phyloP scores from a whole-genome alignment of 2,329 filamentous ascomycete species.

The Akanthomyces uredinophilus region DNA sequence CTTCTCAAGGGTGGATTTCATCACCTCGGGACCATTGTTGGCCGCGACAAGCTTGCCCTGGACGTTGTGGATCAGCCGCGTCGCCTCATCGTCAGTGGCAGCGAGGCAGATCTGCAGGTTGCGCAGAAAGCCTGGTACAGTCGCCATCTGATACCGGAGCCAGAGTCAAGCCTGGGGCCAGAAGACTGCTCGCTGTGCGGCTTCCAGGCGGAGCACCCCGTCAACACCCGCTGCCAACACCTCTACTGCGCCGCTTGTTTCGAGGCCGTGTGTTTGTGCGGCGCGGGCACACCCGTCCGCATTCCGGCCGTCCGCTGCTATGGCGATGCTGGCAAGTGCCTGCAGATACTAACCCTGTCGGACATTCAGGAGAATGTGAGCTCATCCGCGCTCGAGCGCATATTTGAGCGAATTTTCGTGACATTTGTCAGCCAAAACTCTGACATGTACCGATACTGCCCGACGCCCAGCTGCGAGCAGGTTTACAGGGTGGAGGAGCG shows the following conservation, averaged over 20 bases:
- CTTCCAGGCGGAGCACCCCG: background rate
- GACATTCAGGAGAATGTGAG: constrained; percentile 1
- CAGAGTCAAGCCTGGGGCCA: background rate
- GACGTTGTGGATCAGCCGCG: constrained; percentile 5
- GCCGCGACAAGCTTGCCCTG: constrained; percentile 11
- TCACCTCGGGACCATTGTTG: background rate
- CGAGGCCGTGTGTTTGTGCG: constrained; percentile 13
- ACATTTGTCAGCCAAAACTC: constrained; percentile 7
- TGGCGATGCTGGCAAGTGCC: constrained; percentile 7
- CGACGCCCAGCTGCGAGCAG: constrained; percentile 7
- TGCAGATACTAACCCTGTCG: background rate
- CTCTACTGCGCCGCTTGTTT: constrained; percentile 8
- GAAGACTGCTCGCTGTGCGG: background rate
- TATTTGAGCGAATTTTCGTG: constrained; percentile 7
- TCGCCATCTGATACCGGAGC: background rate
- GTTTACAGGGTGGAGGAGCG: constrained; percentile 3
- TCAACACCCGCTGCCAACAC: constrained; percentile 6
- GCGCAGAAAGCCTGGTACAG: constrained; percentile 1
- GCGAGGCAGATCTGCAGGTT: background rate
- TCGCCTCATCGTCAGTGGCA: constrained; percentile 5
- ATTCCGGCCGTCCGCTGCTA: constrained; percentile 8
- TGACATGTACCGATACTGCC: constrained; percentile 9
- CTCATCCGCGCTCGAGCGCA: constrained; percentile 5
- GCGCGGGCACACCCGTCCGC: background rate
- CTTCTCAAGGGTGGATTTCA: background rate